Evolutionary conservation across 2,329 filamentous ascomycete species (phyloP), one percentile per base, ranked within the genome.

Genomic region (Diatrype stigma): DNA sequence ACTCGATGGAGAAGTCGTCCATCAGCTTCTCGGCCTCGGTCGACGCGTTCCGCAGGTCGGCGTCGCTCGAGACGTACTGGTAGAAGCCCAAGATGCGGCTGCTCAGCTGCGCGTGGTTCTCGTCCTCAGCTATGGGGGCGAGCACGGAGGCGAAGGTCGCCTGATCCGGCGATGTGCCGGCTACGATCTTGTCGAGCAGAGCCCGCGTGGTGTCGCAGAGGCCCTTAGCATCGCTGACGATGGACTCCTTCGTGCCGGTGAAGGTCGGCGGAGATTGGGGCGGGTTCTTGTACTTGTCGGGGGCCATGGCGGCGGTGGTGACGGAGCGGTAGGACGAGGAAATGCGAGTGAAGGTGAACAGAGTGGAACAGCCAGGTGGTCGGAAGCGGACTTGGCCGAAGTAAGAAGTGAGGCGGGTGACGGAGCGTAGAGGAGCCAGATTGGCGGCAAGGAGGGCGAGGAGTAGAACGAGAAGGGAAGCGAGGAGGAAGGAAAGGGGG

Each of bases 251-350:
- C 45, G 87, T 91, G 59, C 85, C 86, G 3, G 80, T 89, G 72
- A 93, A 94, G 65, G 84, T 78, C 49, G 89, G 88, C 51, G 89
- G 89, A 38, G 85, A 77, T 75, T 93, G 89, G 2, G 89, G 89
- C 56, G 89, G 89, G 65, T 79, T 86, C 68, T 79, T 80, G 72
- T 87, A 90, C 70, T 84, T 81, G 58, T 78, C 70, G 53, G 82
- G 78, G 58, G 81, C 82, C 85, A 89, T 89, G 65, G 70, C 79
- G 67, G 71, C 78, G 58, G 77, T 84, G 57, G 66, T 70, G 60
- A 71, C 65, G 53, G 67, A 64, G 57, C 64, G 64, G 46, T 37
- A 51, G 2, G 49, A 47, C 51, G 47, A 42, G 51, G 53, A 44
- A 19, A 54, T 52, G 26, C 44, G 51, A 32, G 21, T 30, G 45